Evolutionary conservation across 1,284 basidiomycete genomes (phyloP).

Genomic region (Ceratobasidium sp.): DNA sequence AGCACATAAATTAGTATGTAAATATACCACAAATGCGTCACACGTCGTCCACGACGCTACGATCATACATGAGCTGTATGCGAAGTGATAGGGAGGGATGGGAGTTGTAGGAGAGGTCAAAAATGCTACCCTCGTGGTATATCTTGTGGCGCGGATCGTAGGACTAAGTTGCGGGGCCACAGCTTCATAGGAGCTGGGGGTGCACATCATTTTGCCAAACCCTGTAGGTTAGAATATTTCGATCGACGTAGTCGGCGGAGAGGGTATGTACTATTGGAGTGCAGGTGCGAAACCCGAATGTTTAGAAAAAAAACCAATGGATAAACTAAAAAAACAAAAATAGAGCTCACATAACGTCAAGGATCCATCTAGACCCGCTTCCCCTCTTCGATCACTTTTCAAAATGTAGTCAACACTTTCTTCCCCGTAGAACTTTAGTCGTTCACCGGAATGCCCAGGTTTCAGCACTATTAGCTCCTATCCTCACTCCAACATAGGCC

Average conservation of each 20-base stretch:
- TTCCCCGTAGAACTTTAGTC: slow-evolving; percentile 78
- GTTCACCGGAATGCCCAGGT: slow-evolving; percentile 61
- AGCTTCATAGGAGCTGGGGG: no score
- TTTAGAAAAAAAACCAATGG: slow-evolving; percentile 52
- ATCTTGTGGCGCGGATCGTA: no score
- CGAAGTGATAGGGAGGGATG: no score
- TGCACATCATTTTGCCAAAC: no score
- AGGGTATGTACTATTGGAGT: slow-evolving; percentile 73
- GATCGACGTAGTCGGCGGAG: slow-evolving; percentile 95
- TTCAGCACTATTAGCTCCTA: slow-evolving; percentile 84
- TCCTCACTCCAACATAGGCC: slow-evolving; percentile 88
- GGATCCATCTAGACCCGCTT: slow-evolving; percentile 82
- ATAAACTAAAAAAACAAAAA: slow-evolving; percentile 36
- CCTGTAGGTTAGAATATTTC: slow-evolving; percentile 95
- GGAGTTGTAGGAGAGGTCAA: no score
- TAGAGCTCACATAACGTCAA: slow-evolving; percentile 74
- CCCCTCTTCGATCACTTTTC: slow-evolving; percentile 64
- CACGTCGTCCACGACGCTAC: no score
- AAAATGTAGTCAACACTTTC: slow-evolving; percentile 72
- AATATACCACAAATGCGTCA: no score
- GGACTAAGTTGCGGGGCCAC: no score
- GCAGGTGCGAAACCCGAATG: slow-evolving; percentile 65
- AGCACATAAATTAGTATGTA: no score
- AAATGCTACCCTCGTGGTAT: no score
- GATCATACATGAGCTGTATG: no score